Evolutionary conservation across 1,139 yeast genomes (phyloP), one percentile per base, ranked within the genome.

Genomic region (Yamadazyma spencermartinsiae): DNA sequence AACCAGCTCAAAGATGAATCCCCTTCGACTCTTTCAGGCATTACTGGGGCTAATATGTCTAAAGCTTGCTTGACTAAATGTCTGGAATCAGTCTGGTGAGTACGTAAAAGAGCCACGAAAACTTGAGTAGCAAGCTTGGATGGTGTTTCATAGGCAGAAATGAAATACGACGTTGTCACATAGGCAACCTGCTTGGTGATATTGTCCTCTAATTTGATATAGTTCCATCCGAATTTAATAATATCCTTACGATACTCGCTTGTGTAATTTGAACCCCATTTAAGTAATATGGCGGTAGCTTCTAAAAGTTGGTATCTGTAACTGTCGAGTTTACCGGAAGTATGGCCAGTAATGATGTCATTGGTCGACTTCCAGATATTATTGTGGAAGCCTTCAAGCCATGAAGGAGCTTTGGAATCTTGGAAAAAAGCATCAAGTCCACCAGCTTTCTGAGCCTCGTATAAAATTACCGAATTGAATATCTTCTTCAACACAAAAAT

Each of bases 161-260:
- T 89, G 58, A 90, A 94, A 56, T 82, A 82, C 0, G 96, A 77
- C 2, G 95, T 88, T 1, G 94, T 80, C 27, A 89, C 89, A 58
- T 90, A 90, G 0, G 98, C 98, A 4, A 94, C 87, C 51, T 89
- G 96, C 56, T 94, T 94, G 30, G 95, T 82, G 37, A 89, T 79
- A 41, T 82, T 79, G 55, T 94, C 99, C 48, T 90, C 98, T 33
- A 90, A 65, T 51, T 88, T 88, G 54, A 92, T 85, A 54, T 83
- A 87, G 50, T 86, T 86, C 98, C 98, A 94, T 49, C 92, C 86
- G 64, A 90, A 92, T 58, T 88, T 89, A 61, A 92, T 87, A 33
- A 92, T 79, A 51, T 89, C 96, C 54, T 89, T 92, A 34, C 89
- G 75, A 48, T 79, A 75, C n/a, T 79, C 83, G 7, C 76, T 67